phyloP scores from a whole-genome alignment of 2,329 filamentous ascomycete genomes.

The Hortaea sp. region DNA sequence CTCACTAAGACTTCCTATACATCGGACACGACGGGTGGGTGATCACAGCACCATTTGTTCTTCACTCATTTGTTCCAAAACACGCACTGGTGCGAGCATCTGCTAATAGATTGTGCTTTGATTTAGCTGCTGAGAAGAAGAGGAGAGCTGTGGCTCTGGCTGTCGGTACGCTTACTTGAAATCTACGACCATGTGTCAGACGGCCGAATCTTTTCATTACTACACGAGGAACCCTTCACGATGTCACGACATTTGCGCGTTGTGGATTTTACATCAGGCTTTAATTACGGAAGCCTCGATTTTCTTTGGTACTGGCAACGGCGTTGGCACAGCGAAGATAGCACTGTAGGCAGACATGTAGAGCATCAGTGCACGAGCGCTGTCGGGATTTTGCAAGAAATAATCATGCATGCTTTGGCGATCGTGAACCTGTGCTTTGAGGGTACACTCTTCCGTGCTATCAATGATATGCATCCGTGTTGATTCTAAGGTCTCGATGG shows the following conservation, averaged over 20 bases:
- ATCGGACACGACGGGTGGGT: constrained; percentile 3
- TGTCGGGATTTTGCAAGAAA: too few relatives aligned
- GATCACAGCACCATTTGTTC: constrained; percentile 1
- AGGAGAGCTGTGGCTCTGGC: constrained; percentile 35
- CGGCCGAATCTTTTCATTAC: neutral
- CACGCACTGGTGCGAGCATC: neutral
- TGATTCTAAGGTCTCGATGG: too few relatives aligned
- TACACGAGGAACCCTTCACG: neutral
- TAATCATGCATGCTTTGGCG: too few relatives aligned
- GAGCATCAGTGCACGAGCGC: too few relatives aligned
- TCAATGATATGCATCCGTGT: too few relatives aligned
- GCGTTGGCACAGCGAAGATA: too few relatives aligned
- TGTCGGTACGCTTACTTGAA: constrained; percentile 32
- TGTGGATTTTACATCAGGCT: too few relatives aligned
- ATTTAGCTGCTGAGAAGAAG: constrained; percentile 11
- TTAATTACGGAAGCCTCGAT: too few relatives aligned
- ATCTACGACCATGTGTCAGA: neutral
- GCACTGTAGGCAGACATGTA: too few relatives aligned
- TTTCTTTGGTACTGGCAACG: too few relatives aligned
- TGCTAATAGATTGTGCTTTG: neutral
- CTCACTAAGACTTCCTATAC: constrained; percentile 38
- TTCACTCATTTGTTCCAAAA: constrained; percentile 7
- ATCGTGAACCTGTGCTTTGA: too few relatives aligned
- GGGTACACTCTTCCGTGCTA: too few relatives aligned
- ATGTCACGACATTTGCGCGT: neutral